A percentile compares a stretch with the other conserved stretches of the same genome.
Conservation (phyloP, 2,329 filamentous ascomycete species). For the Exutisphaerella laricina region DNA sequence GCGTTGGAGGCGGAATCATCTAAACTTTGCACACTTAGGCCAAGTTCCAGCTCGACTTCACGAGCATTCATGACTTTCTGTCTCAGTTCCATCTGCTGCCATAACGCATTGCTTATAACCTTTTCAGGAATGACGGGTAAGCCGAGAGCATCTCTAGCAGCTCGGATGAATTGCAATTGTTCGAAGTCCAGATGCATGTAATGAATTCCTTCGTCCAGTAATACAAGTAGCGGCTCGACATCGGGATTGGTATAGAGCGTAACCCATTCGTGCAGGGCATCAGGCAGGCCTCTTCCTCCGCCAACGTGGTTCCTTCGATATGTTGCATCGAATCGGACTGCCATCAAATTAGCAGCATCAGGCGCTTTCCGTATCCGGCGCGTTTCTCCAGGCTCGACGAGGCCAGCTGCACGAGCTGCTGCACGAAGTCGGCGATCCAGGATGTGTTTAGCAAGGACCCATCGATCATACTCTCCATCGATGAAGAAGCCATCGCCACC, state of each 20-base stretch:
- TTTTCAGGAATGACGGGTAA: constrained; percentile 51
- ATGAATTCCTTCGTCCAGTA: constrained; percentile 55
- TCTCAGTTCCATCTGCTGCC: constrained; percentile 53
- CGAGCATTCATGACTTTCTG: constrained; percentile 51
- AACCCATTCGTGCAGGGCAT: constrained; percentile 46
- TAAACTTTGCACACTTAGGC: constrained; percentile 43
- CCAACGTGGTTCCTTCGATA: constrained; percentile 44
- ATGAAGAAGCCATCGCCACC: constrained; percentile 56
- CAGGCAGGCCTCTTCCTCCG: constrained; percentile 36
- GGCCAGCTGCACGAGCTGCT: constrained; percentile 44
- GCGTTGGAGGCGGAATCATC: constrained; percentile 23
- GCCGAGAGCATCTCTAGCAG: constrained; percentile 48
- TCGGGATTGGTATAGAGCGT: constrained; percentile 50
- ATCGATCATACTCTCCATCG: constrained; percentile 53
- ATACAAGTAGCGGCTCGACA: constrained; percentile 50
- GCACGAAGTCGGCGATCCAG: constrained; percentile 48
- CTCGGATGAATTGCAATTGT: constrained; percentile 51
- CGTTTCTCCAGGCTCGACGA: constrained; percentile 42
- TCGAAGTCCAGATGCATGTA: constrained; percentile 57
- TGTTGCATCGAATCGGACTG: constrained; percentile 49
- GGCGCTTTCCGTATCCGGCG: constrained; percentile 44
- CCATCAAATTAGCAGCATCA: constrained; percentile 44
- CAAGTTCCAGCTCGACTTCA: constrained; percentile 49
- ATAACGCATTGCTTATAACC: constrained; percentile 51
- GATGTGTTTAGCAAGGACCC: constrained; percentile 51